Evolutionary conservation across 331 rosid genomes (phyloP).

Genomic region (Dryas integrifolia): DNA sequence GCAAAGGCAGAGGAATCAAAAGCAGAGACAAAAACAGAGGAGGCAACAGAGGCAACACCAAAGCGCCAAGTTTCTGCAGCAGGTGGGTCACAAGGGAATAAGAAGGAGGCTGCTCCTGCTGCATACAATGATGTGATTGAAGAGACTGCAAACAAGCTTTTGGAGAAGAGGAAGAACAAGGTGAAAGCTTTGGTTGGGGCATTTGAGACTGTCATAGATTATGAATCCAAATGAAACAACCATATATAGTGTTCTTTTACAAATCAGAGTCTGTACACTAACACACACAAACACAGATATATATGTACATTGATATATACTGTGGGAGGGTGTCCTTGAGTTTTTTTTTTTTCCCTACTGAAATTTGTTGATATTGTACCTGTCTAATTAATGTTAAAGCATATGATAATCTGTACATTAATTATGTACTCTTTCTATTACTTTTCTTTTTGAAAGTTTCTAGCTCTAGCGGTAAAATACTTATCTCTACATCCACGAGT

Average conservation of each 20-base stretch:
- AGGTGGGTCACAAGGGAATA: constrained; percentile 24
- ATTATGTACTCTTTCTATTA: neutral
- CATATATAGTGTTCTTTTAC: neutral
- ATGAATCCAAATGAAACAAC: constrained; percentile 52
- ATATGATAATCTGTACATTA: neutral
- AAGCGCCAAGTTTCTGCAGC: neutral
- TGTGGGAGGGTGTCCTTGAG: neutral
- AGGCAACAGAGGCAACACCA: neutral
- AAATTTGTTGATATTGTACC: constrained; percentile 7
- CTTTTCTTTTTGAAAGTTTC: neutral
- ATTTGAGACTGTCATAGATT: constrained; percentile 79
- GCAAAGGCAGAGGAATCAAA: neutral
- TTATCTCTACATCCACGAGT: too few relatives aligned
- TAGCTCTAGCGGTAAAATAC: too few relatives aligned
- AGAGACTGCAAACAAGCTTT: constrained; percentile 59
- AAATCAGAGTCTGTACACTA: neutral
- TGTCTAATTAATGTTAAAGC: neutral
- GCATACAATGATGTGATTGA: constrained; percentile 67
- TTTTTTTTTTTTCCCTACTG: neutral
- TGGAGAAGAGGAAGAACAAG: constrained; percentile 67
- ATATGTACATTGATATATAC: neutral
- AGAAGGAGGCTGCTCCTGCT: constrained; percentile 43
- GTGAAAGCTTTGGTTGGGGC: constrained; percentile 93
- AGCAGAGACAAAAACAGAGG: neutral
- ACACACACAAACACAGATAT: neutral